Base-by-base conservation (phyloP, 192 early-diverging fungal species). In the Phycomyces nitens region DNA sequence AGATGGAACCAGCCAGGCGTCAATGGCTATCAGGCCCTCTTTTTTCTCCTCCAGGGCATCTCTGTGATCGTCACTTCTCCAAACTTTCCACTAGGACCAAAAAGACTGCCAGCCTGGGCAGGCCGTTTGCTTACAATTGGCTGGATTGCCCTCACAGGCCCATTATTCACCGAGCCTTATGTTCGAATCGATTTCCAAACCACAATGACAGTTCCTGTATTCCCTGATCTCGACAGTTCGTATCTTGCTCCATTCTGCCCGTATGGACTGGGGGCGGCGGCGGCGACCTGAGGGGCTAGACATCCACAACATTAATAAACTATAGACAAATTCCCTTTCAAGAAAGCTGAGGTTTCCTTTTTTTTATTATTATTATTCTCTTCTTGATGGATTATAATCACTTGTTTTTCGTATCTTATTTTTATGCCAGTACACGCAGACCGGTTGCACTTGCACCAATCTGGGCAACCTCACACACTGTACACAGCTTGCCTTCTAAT, bases 391-490 rank as follows among this genome's bases (percentile, higher is more conserved):
- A 34, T 34, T 34, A 34, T 7, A 34, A 34, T 34, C 29, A 34
- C 29, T 34, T 34, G 3, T 34, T 34, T 7, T 34, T 34, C 7
- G 2, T 34, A 2, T 34, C 7, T 34, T 34, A 5, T 34, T 29
- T 5, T 56, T 56, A 56, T 24, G 54, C 14, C 29, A 56, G 16
- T 23, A 56, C 23, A 27, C 54, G 54, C 15, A 34, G 14, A 12
- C 54, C 54, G 3, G 26, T 29, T n/a, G 54, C 54, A 26, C 84
- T 77, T 21, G 88, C 84, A 0, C 94, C 95, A 56, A 99, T 82
- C 69, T 88, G 73, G 2, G 93, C 82, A 51, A 99, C 76, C 29
- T 91, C 88, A 77, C 97, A 99, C 18, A 95, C 83, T 9, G 78
- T 83, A 79, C 96, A 98, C 40, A 96, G 78, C 58, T 78, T 76